A percentile compares a stretch with the other conserved stretches of the same genome.
Evolutionary conservation across 495 filamentous ascomycete species (phyloP).

Genomic region (Geopyxis carbonaria): DNA sequence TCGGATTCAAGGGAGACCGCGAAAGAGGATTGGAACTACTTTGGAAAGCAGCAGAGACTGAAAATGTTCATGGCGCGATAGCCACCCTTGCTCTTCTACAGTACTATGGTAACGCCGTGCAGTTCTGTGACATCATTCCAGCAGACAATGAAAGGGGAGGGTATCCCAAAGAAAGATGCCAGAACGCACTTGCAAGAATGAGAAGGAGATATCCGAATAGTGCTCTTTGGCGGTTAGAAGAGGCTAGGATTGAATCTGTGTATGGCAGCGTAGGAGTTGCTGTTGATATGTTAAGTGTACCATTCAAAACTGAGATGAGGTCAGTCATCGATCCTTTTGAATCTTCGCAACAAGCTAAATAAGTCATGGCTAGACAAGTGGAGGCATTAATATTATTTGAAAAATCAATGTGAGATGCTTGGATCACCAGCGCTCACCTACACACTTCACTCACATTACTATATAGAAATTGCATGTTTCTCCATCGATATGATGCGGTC

Average conservation of each 20-base stretch:
- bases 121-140: slow-evolving; percentile 75
- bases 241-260: slow-evolving; percentile 60
- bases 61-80: slow-evolving; percentile 82
- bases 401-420: slow-evolving; percentile 42
- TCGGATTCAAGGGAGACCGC: slow-evolving; percentile 85
- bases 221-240: slow-evolving; percentile 76
- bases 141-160: slow-evolving; percentile 39
- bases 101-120: slow-evolving; percentile 74
- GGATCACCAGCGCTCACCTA: too few species aligned
- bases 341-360: slow-evolving; percentile 6
- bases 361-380: slow-evolving; percentile 37
- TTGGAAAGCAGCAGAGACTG: slow-evolving; percentile 78
- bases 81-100: slow-evolving; percentile 63
- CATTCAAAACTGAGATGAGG: slow-evolving; percentile 55
- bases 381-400: slow-evolving; percentile 46
- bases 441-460: slow-evolving; percentile 9
- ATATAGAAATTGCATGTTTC: slow-evolving; percentile 46
- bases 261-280: slow-evolving; percentile 51
- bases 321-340: slow-evolving; percentile 36
- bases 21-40: slow-evolving; percentile 68
- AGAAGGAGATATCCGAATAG: slow-evolving; percentile 62
- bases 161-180: slow-evolving; percentile 55
- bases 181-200: slow-evolving; percentile 54
- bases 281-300: slow-evolving; percentile 41
- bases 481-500: slow-evolving; percentile 54